Evolutionary conservation across 139 green algal species (phyloP), one percentile per base, ranked within the genome.

Genomic region (Gonium pectorale): DNA sequence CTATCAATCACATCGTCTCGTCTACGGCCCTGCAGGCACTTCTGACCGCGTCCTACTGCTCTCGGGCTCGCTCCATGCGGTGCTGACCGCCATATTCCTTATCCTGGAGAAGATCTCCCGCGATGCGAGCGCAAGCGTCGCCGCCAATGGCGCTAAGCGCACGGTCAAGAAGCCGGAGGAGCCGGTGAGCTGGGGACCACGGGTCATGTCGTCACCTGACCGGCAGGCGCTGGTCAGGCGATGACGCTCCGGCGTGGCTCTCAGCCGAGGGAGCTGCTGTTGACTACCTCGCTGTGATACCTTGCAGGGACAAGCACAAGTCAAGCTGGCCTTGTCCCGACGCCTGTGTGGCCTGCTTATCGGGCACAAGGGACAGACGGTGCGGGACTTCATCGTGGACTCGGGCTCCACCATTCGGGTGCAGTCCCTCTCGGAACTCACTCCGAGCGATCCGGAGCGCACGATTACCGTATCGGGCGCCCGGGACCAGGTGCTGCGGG

Each of bases 11-110:
- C n/a, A n/a, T n/a, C n/a, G n/a, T n/a, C n/a, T n/a, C n/a, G n/a
- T n/a, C n/a, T n/a, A n/a, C n/a, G n/a, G n/a, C n/a, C 49, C 35
- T 60, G 64, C 92, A 95, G 95, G 97, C 43, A 99, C 97, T 6
- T 98, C 97, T 82, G 97, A 97, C 56, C 92, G 95, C 27, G 97
- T 99, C 35, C 79, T 99, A n/a, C 80, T 94, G 69, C 81, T 94
- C 38, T 88, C 81, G 13, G 92, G 92, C 38, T 89, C 90, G 17
- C 88, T 95, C 31, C 92, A 95, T 80, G 88, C 87, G 27, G 92
- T 95, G 60, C 86, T 95, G 66, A 95, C 92, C 4, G 89, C 90
- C 35, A 89, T 95, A 35, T 93, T 93, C 78, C 83, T 95, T 9
- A 93, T 95, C 29, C 81, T 95, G 51, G 92, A 93, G 83, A 95